Base-by-base conservation (phyloP, 2,329 filamentous ascomycete species). In the Aspergillus pseudoglaucus region DNA sequence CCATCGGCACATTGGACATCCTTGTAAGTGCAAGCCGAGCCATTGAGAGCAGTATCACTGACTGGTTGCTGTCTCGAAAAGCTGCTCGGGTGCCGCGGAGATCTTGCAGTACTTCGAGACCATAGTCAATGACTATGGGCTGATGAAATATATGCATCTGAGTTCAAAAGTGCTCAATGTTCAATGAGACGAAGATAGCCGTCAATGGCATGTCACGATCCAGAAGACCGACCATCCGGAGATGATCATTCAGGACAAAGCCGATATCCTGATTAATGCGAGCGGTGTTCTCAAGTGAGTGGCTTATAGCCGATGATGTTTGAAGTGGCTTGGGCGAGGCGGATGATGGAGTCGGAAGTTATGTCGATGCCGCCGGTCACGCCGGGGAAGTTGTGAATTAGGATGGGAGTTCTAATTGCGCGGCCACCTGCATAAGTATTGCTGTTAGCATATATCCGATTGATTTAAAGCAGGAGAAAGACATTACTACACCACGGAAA, bases 131-230 rank as follows among this genome's bases (percentile, higher is more conserved):
- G 53, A 63, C 20, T 55, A 60, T 22, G 56, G 58, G 4, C 54
- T 63, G 25, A 49, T 49, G 18, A 58, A 61, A 47, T 59, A 61
- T 42, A 58, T 65, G 27, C 54, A 56, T 14, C 44, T 66, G 2
- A 47, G 56, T 6, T 57, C 56, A 30, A 55, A 53, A 18, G 58
- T 68, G 9, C 43, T 59, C 3, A 53, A 47, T 12, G 58, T 61
- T 3, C 45, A 42, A 23, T 69, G 66, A 65, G 43, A 59, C 15
- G 62, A 64, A 8, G 53, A 59, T 9, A 43, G 50, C 14, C 51
- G 47, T n/a, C 49, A 59, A 46, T 68, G 65, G 63, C 47, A 55
- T 33, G 48, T 68, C 1, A 49, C 53, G 14, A 42, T 67, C 20
- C 45, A 59, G 39, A 23, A 23, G 22, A 23, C 22, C 22, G 52